Percentiles rank a stretch among this genome's conserved stretches.
Evolutionary conservation across 306 rosid genomes (phyloP).

Genomic region (Begonia masoniana): DNA sequence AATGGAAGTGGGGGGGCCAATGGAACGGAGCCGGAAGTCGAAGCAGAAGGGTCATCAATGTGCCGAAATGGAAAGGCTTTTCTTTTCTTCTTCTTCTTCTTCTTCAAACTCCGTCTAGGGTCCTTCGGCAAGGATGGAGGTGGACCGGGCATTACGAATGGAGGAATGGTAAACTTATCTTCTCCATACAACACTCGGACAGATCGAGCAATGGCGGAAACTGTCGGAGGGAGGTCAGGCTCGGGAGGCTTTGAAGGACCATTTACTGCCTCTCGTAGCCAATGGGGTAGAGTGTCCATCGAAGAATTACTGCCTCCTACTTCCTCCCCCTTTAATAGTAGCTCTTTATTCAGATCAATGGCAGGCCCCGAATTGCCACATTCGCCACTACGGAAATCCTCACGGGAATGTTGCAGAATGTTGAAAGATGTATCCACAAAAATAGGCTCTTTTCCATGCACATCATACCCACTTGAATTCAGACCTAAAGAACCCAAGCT

Average conservation of each 20-base stretch:
- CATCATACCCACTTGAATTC: conserved; percentile 17
- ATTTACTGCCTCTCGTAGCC: conserved; percentile 92
- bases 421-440: conserved; percentile 52
- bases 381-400: conserved; percentile 44
- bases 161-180: conserved; percentile 72
- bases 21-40: conserved; percentile 60
- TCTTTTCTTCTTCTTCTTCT: conserved; percentile 45
- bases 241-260: conserved; percentile 60
- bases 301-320: conserved; percentile 51
- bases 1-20: conserved; percentile 35
- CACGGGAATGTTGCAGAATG: conserved; percentile 23
- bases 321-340: conserved; percentile 35
- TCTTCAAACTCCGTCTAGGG: conserved; percentile 63
- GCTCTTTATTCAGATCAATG: conserved; percentile 35
- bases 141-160: conserved; percentile 85
- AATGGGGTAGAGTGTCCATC: conserved; percentile 86
- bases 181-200: conserved; percentile 83
- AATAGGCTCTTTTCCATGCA: conserved; percentile 55
- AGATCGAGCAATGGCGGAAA: conserved; percentile 84
- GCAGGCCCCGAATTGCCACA: conserved; percentile 30
- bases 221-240: conserved; percentile 78
- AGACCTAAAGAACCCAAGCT: conserved; percentile 56
- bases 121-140: conserved; percentile 82
- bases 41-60: conserved; percentile 35
- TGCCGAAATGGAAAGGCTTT: conserved; percentile 21